Evolutionary conservation across 805 yeast species (phyloP), one percentile per base, ranked within the genome.

Genomic region (Yarrowia keelungensis): DNA sequence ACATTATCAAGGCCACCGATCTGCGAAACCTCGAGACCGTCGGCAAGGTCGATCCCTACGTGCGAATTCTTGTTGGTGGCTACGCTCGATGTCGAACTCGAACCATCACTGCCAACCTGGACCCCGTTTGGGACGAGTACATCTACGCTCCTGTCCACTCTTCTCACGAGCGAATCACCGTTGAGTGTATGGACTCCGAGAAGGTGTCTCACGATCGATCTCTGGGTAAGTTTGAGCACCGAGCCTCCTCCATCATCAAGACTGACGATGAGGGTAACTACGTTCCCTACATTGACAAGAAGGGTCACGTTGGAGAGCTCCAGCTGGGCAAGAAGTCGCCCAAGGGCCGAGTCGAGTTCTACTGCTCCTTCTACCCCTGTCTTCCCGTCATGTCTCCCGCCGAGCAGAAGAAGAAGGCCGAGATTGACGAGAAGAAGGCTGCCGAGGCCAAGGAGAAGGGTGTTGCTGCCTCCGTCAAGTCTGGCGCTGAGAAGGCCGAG

Each of bases 131-230:
- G 90, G 87, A 93, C 76, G 93, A 92, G 76, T 83, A 90, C 2
- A 81, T 91, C 65, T 95, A 91, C 78, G 85, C 91, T 38, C 89
- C 97, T 5, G 85, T 95, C 16, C 85, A 96, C 7, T 89, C 94
- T 54, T 86, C 92, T 32, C 89, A 89, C 76, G 98, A 93, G 78
- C 88, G 84, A 74, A 79, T 95, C 71, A 87, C 93, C 1, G 77
- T 95, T 69, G 98, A 95, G 76, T 96, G 88, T 8, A 90, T 95
- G 97, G 98, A 95, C 79, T 90, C 89, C 42, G 94, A 93, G 79
- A 84, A 84, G 70, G 84, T 80, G 67, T 85, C 89, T n/a, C 85
- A 87, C 51, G 99, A 95, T 78, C 87, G 97, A 74, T 86, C 96
- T 5, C 84, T 95, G 61, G 99, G 99, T 67, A 84, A 89, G 2